Base-by-base conservation (phyloP, 2,329 filamentous ascomycete species). In the Curvularia eragrostidis region DNA sequence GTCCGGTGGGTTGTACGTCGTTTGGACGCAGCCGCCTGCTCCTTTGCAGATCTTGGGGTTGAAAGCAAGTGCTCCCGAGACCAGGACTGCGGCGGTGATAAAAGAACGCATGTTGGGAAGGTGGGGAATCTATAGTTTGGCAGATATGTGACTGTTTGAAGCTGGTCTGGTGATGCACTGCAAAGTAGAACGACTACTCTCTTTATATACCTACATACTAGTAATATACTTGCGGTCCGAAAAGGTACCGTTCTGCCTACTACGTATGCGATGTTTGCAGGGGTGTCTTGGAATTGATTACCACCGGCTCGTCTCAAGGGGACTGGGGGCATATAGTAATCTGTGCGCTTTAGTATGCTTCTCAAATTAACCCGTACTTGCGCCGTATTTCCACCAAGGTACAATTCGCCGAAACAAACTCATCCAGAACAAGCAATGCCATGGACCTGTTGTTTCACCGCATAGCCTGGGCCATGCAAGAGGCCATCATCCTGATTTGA, bases 161-260 rank as follows among this genome's bases (percentile, higher is more conserved):
- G 9, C 8, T 44, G 12, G 42, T 44, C 15, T 2, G 1, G 10
- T 6, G 42, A 26, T 44, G 13, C 4, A 26, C 7, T 26, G 5
- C 7, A 3, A 15, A 13, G 7, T 44, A 10, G 23, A 10, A n/a
- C 23, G 15, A 12, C 4, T 44, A 9, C 19, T 26, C 41, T 23
- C 42, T 28, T 44, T 44, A 28, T 44, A 44, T 44, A 44, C 42
- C n/a, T n/a, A n/a, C n/a, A n/a, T n/a, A n/a, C n/a, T n/a, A n/a
- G 15, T n/a, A 10, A n/a, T 9, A 8, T 28, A 44, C 19, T 44
- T 9, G 21, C 42, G 23, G 42, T 28, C 42, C 24, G 42, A 44
- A n/a, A 21, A 23, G 18, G 12, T 3, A 13, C 5, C 18, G 13
- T n/a, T 44, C 10, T 28, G 21, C n/a, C 4, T 7, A 28, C 12